Evolutionary conservation across 768 basidiomycete species (phyloP).

Genomic region (Cystobasidium tubakii): DNA sequence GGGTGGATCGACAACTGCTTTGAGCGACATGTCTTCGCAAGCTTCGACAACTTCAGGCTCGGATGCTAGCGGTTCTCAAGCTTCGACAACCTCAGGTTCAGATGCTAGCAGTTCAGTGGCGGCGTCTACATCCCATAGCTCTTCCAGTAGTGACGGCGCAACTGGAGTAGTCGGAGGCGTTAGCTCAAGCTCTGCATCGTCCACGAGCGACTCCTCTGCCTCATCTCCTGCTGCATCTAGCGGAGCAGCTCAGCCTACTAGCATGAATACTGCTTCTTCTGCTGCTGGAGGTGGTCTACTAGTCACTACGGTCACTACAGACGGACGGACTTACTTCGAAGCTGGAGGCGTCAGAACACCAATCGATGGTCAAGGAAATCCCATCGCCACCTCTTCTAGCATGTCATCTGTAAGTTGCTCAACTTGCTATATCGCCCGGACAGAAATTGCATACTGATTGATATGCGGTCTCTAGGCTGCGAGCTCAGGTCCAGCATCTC

Average conservation of each 20-base stretch:
- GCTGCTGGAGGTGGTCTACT: background rate
- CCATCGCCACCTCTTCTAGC: background rate
- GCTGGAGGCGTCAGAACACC: background rate
- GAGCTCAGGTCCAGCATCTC: slow-evolving; percentile 14
- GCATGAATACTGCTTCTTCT: slow-evolving; percentile 7
- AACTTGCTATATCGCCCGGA: background rate
- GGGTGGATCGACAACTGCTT: background rate
- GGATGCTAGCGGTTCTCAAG: background rate
- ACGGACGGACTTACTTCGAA: slow-evolving; percentile 4
- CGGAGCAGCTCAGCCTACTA: background rate
- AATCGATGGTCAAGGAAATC: background rate
- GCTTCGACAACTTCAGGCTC: background rate
- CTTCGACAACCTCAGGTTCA: background rate
- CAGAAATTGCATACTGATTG: background rate
- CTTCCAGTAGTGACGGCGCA: background rate
- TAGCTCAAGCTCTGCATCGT: background rate
- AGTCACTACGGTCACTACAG: slow-evolving; percentile 8
- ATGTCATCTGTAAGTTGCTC: background rate
- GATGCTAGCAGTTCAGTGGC: background rate
- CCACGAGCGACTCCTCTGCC: background rate
- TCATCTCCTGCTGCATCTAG: background rate
- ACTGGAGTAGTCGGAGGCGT: background rate
- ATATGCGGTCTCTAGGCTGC: background rate
- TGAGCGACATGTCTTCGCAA: too few species aligned
- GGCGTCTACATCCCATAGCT: background rate